Evolutionary conservation across 805 yeast genomes (phyloP).

Genomic region (Yarrowia sp.): DNA sequence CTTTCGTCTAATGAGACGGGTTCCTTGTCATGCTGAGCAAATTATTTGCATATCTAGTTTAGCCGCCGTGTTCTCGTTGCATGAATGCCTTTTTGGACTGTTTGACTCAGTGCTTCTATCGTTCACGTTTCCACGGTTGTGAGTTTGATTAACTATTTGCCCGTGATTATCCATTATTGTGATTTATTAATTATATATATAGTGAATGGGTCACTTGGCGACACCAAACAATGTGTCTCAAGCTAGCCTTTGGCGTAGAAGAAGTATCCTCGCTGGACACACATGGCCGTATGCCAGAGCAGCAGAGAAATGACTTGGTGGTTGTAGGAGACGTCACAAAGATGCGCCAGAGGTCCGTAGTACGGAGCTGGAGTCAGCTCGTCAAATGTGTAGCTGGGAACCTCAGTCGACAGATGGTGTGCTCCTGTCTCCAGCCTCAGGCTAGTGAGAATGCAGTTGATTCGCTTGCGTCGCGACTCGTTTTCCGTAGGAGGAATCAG

Average conservation of each 20-base stretch:
- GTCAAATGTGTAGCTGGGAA: constrained; percentile 4
- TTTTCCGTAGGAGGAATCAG: background rate
- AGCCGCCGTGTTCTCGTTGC: too few species aligned
- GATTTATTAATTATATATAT: background rate
- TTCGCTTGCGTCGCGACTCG: background rate
- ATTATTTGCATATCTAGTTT: too few species aligned
- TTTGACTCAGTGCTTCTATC: too few species aligned
- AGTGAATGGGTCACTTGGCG: too few species aligned
- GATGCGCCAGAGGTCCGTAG: background rate
- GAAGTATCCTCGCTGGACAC: background rate
- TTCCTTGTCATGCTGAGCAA: too few species aligned
- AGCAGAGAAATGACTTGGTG: constrained; percentile 10
- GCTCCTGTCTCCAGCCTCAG: background rate
- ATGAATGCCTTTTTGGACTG: too few species aligned
- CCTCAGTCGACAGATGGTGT: background rate
- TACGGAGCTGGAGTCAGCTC: background rate
- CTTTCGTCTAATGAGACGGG: too few species aligned
- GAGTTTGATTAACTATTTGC: too few species aligned
- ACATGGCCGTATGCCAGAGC: constrained; percentile 4
- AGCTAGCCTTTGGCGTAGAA: background rate
- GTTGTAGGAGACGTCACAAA: background rate
- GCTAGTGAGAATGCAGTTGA: constrained; percentile 6
- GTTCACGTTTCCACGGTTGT: too few species aligned
- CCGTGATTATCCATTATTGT: too few species aligned
- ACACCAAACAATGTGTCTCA: too few species aligned